Base-by-base conservation (phyloP, 108 stramenopile genomes). In the Aurantiochytrium sp. region DNA sequence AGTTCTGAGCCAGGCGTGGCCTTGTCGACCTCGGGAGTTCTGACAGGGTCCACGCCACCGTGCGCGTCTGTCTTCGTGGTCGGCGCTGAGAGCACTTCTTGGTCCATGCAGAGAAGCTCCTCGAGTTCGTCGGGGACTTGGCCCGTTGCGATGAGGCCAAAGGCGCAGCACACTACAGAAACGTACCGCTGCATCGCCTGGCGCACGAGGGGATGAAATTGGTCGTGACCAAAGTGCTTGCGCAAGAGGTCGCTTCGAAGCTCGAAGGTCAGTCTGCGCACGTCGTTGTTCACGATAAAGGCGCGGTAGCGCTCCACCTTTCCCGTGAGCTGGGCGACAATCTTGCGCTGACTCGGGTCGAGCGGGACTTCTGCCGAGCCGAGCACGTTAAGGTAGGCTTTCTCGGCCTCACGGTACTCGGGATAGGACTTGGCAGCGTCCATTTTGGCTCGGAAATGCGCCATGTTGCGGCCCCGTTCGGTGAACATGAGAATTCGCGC, bases 331-430 rank as follows among this genome's bases (percentile, higher is more conserved):
- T 96, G 95, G 19, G 96, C 96, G 44, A 93, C 89, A 88, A 96
- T 96, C 88, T 96, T 96, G 35, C 96, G 90, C 47, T 91, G 94
- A 89, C 95, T 95, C 58, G 95, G 94, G 72, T 97, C 94, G 42
- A 92, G 92, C 28, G 96, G 87, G 95, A 96, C 96, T 8, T 94
- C 91, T 72, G 96, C 95, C 89, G 96, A 94, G 47, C 96, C 96
- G 76, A 96, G 95, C 28, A 96, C 94, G 60, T 90, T 91, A 60
- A 96, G 96, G 60, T 96, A 96, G 28, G 93, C 92, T 90, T 97
- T 96, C 19, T 96, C 97, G 44, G 96, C 87, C 71, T 96, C 96
- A 94, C 96, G 96, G 95, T 96, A 97, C 88, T 97, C 97, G 58
- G 96, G 94, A 91, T 96, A 95, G 18, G 93, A 87, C 28, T 83